Percentiles rank a stretch among this genome's conserved stretches.
These are phyloP conservation scores for Maudiozyma serrabonitensis DNA, from an alignment of 805 yeast genomes.

Conservation along the genomic window DNA sequence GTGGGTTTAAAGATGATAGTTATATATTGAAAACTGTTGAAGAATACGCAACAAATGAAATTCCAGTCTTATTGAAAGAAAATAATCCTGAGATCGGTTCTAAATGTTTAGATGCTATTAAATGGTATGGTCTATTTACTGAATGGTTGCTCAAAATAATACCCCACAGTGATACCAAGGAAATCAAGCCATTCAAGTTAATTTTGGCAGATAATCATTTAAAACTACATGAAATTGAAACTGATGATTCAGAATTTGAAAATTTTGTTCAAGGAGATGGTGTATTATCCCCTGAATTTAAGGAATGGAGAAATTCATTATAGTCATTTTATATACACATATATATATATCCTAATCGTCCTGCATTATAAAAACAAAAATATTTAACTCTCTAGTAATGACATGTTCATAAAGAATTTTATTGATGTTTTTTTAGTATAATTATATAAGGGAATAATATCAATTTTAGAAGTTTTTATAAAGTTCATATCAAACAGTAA, in stretches of 20 bases:
- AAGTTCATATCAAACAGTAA: constrained; percentile 1
- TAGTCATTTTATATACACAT: neutral
- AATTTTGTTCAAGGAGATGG: constrained; percentile 30
- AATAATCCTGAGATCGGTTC: constrained; percentile 37
- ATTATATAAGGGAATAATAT: neutral
- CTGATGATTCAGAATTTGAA: constrained; percentile 29
- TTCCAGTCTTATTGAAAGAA: constrained; percentile 58
- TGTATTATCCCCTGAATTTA: constrained; percentile 42
- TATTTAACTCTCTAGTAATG: neutral
- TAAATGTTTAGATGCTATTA: constrained; percentile 68
- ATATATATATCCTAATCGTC: neutral
- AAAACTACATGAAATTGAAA: constrained; percentile 37
- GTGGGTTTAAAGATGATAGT: constrained; percentile 78
- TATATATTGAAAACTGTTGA: constrained; percentile 60
- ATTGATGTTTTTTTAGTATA: no score
- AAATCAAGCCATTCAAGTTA: constrained; percentile 45
- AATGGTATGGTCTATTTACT: constrained; percentile 76
- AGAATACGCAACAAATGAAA: constrained; percentile 63
- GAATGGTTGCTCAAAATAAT: constrained; percentile 61
- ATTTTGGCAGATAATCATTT: constrained; percentile 40
- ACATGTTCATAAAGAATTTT: no score
- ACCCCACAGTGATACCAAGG: constrained; percentile 46
- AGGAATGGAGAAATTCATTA: constrained; percentile 40
- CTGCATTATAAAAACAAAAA: neutral
- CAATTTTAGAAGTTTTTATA: neutral